Base-by-base conservation (phyloP, 208 protist genomes). In the Leptomonas seymouri region DNA sequence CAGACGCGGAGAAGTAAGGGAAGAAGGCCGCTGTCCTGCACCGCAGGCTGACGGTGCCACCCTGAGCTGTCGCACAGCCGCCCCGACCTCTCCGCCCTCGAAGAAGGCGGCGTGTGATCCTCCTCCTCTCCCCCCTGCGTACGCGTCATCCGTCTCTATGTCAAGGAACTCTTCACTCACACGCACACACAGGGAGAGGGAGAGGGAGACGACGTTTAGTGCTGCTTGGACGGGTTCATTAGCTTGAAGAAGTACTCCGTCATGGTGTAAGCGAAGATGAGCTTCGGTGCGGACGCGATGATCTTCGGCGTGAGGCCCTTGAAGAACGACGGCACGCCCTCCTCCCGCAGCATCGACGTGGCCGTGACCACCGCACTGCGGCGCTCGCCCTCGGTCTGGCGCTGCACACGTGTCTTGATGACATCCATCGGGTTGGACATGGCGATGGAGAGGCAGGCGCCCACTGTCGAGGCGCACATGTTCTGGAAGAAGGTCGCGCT, bases 381-480 rank as follows among this genome's bases (percentile, higher is more conserved):
- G n/a, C 77, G 72, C 44, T 79, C 48, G 2, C 80, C 85, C 27
- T 72, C 85, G 28, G 82, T 86, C 60, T 86, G 76, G 44, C 78
- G 81, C 81, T 97, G 93, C 74, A 97, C 89, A 36, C 92, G 91
- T n/a, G 91, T 97, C 81, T 97, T 97, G 41, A 97, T 77, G 27
- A 97, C 93, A 74, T 97, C 93, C 89, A 97, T 94, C 21, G 93
- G 93, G 84, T 91, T 94, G 5, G 92, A 90, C 58, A 97, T 72
- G 56, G 86, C 85, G 65, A 97, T 95, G 44, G 85, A 88, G 11
- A 89, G 60, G 67, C 85, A 91, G 25, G 87, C 86, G 30, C 93
- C 93, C 23, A 93, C 75, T 4, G 90, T 91, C 21, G 90, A 87
- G 60, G 92, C 86, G 74, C 80, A 86, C 70, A 93, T 80, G 78